Evolutionary conservation across 805 yeast genomes (phyloP), one percentile per base, ranked within the genome.

Genomic region (Sugiyamaella lignohabitans): DNA sequence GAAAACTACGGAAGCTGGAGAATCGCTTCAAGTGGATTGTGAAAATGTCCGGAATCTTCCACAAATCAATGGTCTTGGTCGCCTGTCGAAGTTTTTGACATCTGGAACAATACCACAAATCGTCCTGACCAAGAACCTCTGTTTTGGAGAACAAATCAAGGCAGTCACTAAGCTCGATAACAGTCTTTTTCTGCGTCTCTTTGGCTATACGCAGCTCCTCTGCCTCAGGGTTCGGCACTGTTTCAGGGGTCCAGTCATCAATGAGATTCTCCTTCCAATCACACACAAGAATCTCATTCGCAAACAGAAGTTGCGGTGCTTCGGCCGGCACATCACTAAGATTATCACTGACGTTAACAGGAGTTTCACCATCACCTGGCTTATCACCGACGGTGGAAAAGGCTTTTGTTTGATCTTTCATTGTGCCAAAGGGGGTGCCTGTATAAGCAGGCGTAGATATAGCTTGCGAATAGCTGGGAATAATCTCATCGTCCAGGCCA

Each of bases 11-110:
- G 30, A 86, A 85, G 56, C 82, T 85, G 56, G 87, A 88, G 66
- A 91, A 91, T 53, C 98, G 71, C 62, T 91, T 93, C 61, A 91
- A 71, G 63, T 93, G 98, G 43, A 91, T 83, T 0, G 94, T 80
- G 52, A 93, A 70, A 23, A 93, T 79, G 60, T 93, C 97, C 1
- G 98, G 98, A 0, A 86, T 80, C n/a, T 80, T 76, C 98, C 98
- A 93, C 17, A 91, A 68, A 63, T 88, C 94, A 45, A 93, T 83
- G 38, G 86, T 83, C 59, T 93, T 91, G 1, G 94, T 80, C 0
- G 98, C 98, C 55, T 85, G 87, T 49, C 88, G 77, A 58, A 87
- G 95, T 44, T 85, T 93, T 58, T 84, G 79, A 69, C 98, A 91
- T 10, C 71, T 67, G 0, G 96, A 94, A 63, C 98, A 91, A 58